Evolutionary conservation across 1,284 basidiomycete species (phyloP), one percentile per base, ranked within the genome.

Genomic region (Somion occarium): DNA sequence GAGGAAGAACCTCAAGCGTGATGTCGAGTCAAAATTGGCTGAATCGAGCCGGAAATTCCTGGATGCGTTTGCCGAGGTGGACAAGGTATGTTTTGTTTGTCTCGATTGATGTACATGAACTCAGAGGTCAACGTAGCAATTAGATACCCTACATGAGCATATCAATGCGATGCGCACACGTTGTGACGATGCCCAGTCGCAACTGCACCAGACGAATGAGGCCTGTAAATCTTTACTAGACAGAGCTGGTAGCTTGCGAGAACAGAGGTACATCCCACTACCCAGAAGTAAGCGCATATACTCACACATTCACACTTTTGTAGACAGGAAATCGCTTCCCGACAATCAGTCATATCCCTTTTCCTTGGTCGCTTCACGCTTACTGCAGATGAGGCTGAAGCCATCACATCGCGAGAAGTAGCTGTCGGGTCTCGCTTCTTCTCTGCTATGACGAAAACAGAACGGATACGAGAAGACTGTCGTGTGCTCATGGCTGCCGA

Each of bases 341-440:
- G 85, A 51, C 82, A 88, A 61, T 78, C 84, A 0, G 85, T 98
- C 52, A 82, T 95, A 2, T 70, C 78, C 1, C 71, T 89, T 18
- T 97, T 99, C 69, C 78, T 98, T 12, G 66, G 78, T 0, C 84
- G 88, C 1, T 98, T 98, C 68, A 96, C 93, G 0, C 80, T 98
- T 5, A 80, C 73, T 1, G 77, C 87, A 1, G 73, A 78, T 7
- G 93, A 98, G 61, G 71, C 80, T 1, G 80, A 85, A 37, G 80
- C 86, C 0, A 75, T 99, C 43, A 82, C 81, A 0, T 90, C 88
- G 2, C 75, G 91, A 24, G 88, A 96, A 38, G 78, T 93, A 1
- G 80, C 85, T 1, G 78, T 96, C 12, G 84, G 86, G 0, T 65
- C 74, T 4, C 73, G 74, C 0, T 85, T 98, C 59, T 98, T 98